Percentiles rank a stretch among this genome's conserved stretches.
These are phyloP conservation scores for Colletotrichum viniferum DNA, from an alignment of 2,329 filamentous ascomycete genomes.

Conservation along the genomic window DNA sequence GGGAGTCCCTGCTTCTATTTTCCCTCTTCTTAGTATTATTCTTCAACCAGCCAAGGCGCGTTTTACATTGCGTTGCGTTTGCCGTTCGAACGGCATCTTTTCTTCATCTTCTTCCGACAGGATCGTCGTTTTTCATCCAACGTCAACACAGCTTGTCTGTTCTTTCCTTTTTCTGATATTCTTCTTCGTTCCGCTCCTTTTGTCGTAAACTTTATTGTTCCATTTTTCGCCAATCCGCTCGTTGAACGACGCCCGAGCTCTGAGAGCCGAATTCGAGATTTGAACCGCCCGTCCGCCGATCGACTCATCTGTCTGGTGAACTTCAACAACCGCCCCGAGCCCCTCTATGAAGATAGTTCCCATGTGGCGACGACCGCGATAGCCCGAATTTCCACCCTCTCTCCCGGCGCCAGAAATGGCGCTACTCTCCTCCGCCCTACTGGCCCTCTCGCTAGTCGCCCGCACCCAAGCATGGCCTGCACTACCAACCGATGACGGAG, in stretches of 20 bases:
- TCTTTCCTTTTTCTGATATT: not conserved
- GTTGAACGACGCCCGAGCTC: not conserved
- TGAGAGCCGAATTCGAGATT: not conserved
- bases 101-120: not conserved
- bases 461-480: constrained; percentile 19
- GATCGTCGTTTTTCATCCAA: not conserved
- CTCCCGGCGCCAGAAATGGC: constrained; percentile 8
- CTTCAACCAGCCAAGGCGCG: not conserved
- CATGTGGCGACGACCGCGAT: constrained; percentile 21
- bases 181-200: not conserved
- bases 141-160: not conserved
- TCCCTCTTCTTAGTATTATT: not conserved
- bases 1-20: constrained; percentile 11
- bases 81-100: constrained; percentile 7
- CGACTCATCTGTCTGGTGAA: not conserved
- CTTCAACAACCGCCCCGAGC: not conserved
- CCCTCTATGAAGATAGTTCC: not conserved
- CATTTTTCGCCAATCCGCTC: not conserved
- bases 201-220: not conserved
- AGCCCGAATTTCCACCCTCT: constrained; percentile 5
- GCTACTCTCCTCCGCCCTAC: constrained; percentile 7
- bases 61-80: constrained; percentile 12
- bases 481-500: constrained; percentile 18
- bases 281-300: not conserved
- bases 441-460: constrained; percentile 19